phyloP scores from a whole-genome alignment of 768 basidiomycete species.

The Naematelia aurantialba region DNA sequence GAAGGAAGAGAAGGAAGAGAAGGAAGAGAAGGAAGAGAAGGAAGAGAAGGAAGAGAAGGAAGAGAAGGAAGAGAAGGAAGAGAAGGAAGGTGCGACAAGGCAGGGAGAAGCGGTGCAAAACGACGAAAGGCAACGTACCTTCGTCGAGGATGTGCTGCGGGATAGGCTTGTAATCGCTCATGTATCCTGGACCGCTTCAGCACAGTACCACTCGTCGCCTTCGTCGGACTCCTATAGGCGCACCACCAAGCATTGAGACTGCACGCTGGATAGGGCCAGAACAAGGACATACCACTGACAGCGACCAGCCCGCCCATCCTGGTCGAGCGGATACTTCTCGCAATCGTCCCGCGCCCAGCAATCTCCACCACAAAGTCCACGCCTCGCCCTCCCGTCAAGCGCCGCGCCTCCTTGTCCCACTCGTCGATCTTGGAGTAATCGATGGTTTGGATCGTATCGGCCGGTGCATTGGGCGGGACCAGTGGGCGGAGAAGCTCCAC shows the following conservation, averaged over 20 bases:
- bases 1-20: too few species aligned
- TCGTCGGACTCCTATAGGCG: too few species aligned
- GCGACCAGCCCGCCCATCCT: constrained; percentile 38
- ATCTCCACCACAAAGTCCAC: constrained; percentile 46
- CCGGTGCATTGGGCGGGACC: constrained; percentile 32
- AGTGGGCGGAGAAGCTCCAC: constrained; percentile 58
- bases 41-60: background rate
- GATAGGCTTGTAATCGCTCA: constrained; percentile 34
- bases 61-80: background rate
- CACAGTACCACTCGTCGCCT: background rate
- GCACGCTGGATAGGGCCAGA: too few species aligned
- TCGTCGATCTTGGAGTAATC: constrained; percentile 61
- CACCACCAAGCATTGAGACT: too few species aligned
- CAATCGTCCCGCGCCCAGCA: constrained; percentile 34
- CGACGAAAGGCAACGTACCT: constrained; percentile 13
- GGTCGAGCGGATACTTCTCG: constrained; percentile 32
- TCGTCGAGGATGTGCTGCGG: constrained; percentile 31
- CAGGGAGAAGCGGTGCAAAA: background rate
- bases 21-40: too few species aligned
- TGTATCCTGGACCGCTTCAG: constrained; percentile 18
- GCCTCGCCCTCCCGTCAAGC: constrained; percentile 47
- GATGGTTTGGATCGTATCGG: constrained; percentile 51
- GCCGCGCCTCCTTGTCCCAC: constrained; percentile 60
- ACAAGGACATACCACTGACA: constrained; percentile 16
- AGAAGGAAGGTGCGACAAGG: background rate